These are phyloP conservation scores for Hysterangium stoloniferum DNA, from an alignment of 768 basidiomycete species.

Conservation along the genomic window DNA sequence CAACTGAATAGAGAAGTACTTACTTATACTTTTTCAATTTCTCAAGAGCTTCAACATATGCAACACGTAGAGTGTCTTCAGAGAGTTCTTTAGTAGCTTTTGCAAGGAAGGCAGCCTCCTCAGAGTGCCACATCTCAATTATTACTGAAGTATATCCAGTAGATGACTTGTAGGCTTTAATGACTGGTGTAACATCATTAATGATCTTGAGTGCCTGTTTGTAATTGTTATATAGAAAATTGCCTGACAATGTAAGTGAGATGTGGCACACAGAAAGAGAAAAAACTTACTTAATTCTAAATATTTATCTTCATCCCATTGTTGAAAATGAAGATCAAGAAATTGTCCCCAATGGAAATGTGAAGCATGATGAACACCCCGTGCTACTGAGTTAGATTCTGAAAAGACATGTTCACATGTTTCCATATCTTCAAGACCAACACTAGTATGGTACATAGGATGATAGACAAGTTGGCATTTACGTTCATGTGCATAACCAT, in stretches of 20 bases:
- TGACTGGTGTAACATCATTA: background rate
- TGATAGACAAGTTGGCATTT: constrained; percentile 18
- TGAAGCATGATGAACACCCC: constrained; percentile 14
- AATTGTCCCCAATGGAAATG: constrained; percentile 11
- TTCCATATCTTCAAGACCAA: constrained; percentile 19
- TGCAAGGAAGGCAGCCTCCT: background rate
- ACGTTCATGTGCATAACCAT: constrained; percentile 29
- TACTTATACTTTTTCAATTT: background rate
- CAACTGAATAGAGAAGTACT: background rate
- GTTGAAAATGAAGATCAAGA: constrained; percentile 15
- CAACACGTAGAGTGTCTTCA: background rate
- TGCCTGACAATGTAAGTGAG: background rate
- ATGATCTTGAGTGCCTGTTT: constrained; percentile 4
- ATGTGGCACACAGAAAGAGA: background rate
- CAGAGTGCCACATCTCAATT: background rate
- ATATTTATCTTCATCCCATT: constrained; percentile 20
- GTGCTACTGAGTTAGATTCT: constrained; percentile 12
- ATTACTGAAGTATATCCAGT: background rate
- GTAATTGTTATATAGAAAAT: constrained; percentile 5
- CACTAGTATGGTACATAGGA: constrained; percentile 13
- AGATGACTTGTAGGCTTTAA: background rate
- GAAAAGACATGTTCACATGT: constrained; percentile 17
- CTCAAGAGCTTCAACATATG: background rate
- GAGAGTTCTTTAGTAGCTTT: background rate
- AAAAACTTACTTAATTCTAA: constrained; percentile 11